Percentiles rank a stretch among this genome's conserved stretches.
Evolutionary conservation across 2,329 filamentous ascomycete genomes (phyloP).

Genomic region (Raffaelea albimanens): DNA sequence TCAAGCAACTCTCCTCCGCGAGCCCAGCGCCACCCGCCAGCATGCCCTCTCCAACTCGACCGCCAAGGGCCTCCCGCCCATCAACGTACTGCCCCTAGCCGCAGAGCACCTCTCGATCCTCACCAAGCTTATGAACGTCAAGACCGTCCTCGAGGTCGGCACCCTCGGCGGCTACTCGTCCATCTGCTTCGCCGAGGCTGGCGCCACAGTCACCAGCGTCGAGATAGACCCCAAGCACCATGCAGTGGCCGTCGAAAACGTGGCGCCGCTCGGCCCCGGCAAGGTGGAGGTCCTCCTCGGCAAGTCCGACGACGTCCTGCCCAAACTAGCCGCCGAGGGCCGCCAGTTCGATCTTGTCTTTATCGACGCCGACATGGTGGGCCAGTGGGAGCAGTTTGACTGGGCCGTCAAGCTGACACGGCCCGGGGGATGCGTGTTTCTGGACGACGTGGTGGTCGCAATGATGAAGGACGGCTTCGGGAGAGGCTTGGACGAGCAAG

Average conservation of each 20-base stretch:
- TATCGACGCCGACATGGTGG: constrained; percentile 41
- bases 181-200: constrained; percentile 32
- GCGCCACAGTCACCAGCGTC: constrained; percentile 37
- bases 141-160: constrained; percentile 41
- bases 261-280: constrained; percentile 13
- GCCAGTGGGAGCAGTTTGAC: constrained; percentile 40
- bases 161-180: constrained; percentile 44
- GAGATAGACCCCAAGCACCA: constrained; percentile 37
- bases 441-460: constrained; percentile 35
- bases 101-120: no score
- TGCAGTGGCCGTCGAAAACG: constrained; percentile 35
- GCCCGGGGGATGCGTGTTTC: constrained; percentile 12
- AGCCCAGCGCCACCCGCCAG: no score
- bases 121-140: constrained; percentile 24
- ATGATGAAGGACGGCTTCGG: constrained; percentile 17
- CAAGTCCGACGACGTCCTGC: constrained; percentile 28
- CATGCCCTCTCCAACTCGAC: no score
- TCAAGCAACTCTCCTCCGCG: no score
- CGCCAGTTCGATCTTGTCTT: constrained; percentile 39
- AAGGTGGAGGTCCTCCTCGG: constrained; percentile 34
- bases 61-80: no score
- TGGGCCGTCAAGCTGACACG: constrained; percentile 29
- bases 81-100: no score
- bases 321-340: constrained; percentile 28
- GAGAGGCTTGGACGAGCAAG: constrained; percentile 5